Evolutionary conservation across 177 flowering plant genomes (phyloP), one percentile per base, ranked within the genome.

Genomic region (Tripterygium wilfordii): DNA sequence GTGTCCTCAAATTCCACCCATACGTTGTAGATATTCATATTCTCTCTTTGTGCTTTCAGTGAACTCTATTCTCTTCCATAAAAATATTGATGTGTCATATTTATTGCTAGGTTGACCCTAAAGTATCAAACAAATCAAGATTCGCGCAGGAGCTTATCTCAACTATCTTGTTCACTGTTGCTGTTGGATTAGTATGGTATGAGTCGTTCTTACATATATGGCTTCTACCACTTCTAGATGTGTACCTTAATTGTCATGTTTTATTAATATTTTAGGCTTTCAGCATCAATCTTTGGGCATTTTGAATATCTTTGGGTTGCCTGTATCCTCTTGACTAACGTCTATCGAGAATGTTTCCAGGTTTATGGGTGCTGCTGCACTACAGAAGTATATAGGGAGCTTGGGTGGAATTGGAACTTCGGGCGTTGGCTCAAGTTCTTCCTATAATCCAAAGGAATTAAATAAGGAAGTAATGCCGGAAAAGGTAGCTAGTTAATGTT

Each of bases 361-460:
- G 99, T 49, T 86, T 3, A 71, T 89, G 88, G 95, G 96, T 74
- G 86, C 92, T 35, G 74, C 88, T 57, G 99, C 95, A 42, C 89
- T 92, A 65, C 95, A 89, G 53, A 92, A 83, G 68, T 92, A 89
- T 67, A 73, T 92, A 17, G 85, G 89, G 42, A 61, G 89, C 70
- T 68, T 92, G 61, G 96, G 97, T 61, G 96, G 97, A 22, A 82
- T 89, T 27, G 99, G 99, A 63, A 46, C 92, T 57, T 77, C 99
- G 25, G 96, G 99, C 61, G 96, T 92, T 69, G 97, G 96, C 29
- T 89, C 99, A 56, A 81, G 95, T 64, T 82, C 99, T 57, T 83
- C 99, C 13, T 87, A 86, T 64, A n/a, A 95, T 20, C 80, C 96
- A 23, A 92, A 92, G 67, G 99, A 92, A 20, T 59, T 83, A 52